Evolutionary conservation across 164 flowering plant genomes (phyloP).

Genomic region (Tetrastigma voinierianum): DNA sequence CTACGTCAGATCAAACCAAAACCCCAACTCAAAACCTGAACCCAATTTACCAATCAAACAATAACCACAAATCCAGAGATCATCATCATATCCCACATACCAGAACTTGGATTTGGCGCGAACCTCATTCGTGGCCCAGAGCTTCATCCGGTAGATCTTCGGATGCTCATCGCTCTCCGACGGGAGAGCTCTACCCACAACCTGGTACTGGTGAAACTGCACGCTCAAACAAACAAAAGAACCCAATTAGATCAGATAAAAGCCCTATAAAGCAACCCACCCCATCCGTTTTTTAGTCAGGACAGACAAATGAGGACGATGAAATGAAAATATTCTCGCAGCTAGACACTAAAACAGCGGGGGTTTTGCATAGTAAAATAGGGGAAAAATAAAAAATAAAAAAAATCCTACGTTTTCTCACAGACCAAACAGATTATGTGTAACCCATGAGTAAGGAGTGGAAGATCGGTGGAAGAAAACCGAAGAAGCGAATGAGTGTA

Average conservation of each 20-base stretch:
- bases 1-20: slow-evolving; percentile 21
- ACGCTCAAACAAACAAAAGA: background rate
- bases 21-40: background rate
- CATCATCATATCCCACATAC: slow-evolving; percentile 18
- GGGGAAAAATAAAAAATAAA: too few relatives aligned
- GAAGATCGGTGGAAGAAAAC: background rate
- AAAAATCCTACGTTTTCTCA: too few relatives aligned
- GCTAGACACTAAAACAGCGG: too few relatives aligned
- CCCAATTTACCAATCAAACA: background rate
- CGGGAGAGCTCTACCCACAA: slow-evolving; percentile 83
- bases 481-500: background rate
- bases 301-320: too few relatives aligned
- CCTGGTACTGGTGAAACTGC: slow-evolving; percentile 93
- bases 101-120: slow-evolving; percentile 90
- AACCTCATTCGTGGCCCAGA: slow-evolving; percentile 86
- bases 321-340: too few relatives aligned
- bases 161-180: slow-evolving; percentile 71
- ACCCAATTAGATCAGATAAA: background rate
- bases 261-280: background rate
- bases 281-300: too few relatives aligned
- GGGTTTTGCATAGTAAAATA: too few relatives aligned
- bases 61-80: background rate
- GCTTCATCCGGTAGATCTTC: slow-evolving; percentile 91
- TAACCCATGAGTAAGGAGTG: background rate
- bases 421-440: too few relatives aligned